Evolutionary conservation across 441 rosid species (phyloP), one percentile per base, ranked within the genome.

Genomic region (Brassica balearica): DNA sequence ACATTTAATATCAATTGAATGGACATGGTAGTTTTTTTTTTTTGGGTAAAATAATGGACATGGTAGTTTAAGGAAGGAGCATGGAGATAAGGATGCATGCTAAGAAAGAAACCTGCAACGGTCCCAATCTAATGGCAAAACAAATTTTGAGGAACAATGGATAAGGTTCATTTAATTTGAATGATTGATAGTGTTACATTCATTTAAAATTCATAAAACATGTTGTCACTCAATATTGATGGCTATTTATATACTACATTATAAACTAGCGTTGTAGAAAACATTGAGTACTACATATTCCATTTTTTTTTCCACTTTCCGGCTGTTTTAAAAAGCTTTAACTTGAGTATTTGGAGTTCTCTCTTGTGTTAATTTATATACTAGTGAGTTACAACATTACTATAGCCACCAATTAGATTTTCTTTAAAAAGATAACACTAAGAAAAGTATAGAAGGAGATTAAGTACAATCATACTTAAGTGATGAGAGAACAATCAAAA

Each of bases 81-180:
- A 64, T 64, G 46, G 6, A 32, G 46, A 64, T 64, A 62, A 62
- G 41, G 41, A 62, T 27, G 66, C 23, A 63, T 63, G 62, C 43
- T 6, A n/a, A 62, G 66, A 62, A 15, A n/a, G 1, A 41, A 6
- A 25, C 5, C 38, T 22, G 66, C 38, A 62, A 29, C 34, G 6
- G 66, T 62, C 41, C 17, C 66, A 12, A 6, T 14, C 19, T 62
- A 9, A 62, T 62, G 19, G 38, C 8, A 17, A n/a, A 12, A 46
- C 55, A 46, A 12, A 46, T 3, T 46, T 6, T n/a, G 56, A 48
- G 17, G 56, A 48, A 48, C 56, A 6, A 48, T 48, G 56, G 8
- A 48, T n/a, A 48, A 48, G 17, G 7, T 51, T n/a, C 17, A 51
- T 14, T 5, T 51, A 51, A 51, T 51, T 51, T 51, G 56, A 51